These are phyloP conservation scores for Solanum aculeatissimum DNA, from an alignment of 305 asterid species.

Conservation along the genomic window DNA sequence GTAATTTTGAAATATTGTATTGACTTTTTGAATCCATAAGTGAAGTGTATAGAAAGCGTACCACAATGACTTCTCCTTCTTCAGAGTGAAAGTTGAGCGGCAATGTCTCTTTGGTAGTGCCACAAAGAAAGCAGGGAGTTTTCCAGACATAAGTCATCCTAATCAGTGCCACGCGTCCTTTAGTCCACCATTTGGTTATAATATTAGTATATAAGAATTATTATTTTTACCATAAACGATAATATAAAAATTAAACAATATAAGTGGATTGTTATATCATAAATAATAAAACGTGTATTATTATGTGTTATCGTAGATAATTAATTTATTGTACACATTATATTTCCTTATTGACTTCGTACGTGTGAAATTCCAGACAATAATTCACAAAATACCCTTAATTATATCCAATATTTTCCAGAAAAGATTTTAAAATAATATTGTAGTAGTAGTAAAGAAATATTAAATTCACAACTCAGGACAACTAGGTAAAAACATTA, in stretches of 20 bases:
- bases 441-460: not conserved
- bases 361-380: not conserved
- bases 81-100: not conserved
- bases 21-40: not conserved
- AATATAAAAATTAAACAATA: no score
- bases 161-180: slow-evolving; percentile 2
- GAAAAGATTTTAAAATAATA: not conserved
- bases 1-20: not conserved
- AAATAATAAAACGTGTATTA: not conserved
- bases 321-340: no score
- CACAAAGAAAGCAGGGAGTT: not conserved
- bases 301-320: not conserved
- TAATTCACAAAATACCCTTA: not conserved
- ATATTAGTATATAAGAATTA: not conserved
- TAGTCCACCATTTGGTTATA: not conserved
- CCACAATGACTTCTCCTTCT: not conserved
- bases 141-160: not conserved
- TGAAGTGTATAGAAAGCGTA: not conserved
- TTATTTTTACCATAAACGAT: no score
- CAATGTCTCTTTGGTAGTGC: not conserved
- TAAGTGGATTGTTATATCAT: not conserved
- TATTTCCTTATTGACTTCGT: not conserved
- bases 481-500: not conserved
- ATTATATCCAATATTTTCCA: not conserved
- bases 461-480: not conserved